These are phyloP conservation scores for Hippophae rhamnoides DNA, from an alignment of 306 rosid genomes.

Conservation along the genomic window DNA sequence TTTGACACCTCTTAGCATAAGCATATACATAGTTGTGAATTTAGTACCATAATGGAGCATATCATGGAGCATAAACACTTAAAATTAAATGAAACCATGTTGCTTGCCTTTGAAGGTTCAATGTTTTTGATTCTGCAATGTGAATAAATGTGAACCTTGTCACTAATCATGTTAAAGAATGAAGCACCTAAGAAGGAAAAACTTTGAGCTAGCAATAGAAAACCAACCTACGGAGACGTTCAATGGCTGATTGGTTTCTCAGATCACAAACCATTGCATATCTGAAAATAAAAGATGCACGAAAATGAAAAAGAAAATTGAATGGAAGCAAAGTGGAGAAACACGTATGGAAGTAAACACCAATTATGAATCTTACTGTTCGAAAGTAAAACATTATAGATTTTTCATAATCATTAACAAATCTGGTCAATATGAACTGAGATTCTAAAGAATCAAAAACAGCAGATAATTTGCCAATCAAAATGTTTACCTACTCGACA, in stretches of 20 bases:
- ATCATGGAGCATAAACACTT: slow-evolving; percentile 4
- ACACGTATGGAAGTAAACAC: not conserved
- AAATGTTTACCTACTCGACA: not conserved
- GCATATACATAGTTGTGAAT: not conserved
- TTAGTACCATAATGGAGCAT: slow-evolving; percentile 3
- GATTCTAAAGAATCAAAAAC: not conserved
- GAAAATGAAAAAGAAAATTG: not conserved
- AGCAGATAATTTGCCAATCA: not conserved
- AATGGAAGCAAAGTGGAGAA: not conserved
- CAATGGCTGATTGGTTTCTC: slow-evolving; percentile 69
- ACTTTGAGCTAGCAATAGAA: not conserved
- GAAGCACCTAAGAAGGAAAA: not conserved
- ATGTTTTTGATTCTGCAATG: slow-evolving; percentile 87
- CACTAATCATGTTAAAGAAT: slow-evolving; percentile 15
- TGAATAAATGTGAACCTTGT: slow-evolving; percentile 16
- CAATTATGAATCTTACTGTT: not conserved
- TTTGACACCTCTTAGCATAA: too few relatives aligned
- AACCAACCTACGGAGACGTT: slow-evolving; percentile 79
- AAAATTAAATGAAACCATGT: slow-evolving; percentile 13
- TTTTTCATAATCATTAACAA: not conserved
- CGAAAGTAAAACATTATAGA: not conserved
- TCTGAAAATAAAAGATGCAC: slow-evolving; percentile 28
- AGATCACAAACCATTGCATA: slow-evolving; percentile 82
- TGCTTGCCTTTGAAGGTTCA: slow-evolving; percentile 64
- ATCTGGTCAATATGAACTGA: not conserved